These are phyloP conservation scores for Toxicodendron radicans DNA, from an alignment of 345 rosid genomes.

Conservation along the genomic window DNA sequence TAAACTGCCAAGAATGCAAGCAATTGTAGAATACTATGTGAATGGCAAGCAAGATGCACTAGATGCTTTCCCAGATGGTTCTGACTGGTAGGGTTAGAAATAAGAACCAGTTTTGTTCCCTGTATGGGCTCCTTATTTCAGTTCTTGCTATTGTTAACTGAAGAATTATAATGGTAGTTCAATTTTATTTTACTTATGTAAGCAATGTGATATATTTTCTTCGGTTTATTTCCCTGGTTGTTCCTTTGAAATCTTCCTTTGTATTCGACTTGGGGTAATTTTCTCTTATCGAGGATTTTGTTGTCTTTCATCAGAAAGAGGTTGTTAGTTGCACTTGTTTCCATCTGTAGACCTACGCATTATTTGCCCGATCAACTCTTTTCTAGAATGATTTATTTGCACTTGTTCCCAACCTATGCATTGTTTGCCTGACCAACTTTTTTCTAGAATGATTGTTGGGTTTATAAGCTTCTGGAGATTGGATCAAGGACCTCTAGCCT, in stretches of 20 bases:
- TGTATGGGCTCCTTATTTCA: constrained; percentile 15
- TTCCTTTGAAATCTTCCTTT: constrained; percentile 9
- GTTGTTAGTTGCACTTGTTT: background rate
- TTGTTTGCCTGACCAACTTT: background rate
- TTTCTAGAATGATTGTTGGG: background rate
- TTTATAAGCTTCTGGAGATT: background rate
- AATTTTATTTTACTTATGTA: constrained; percentile 10
- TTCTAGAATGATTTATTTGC: background rate
- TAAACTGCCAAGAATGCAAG: constrained; percentile 78
- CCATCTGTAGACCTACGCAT: background rate
- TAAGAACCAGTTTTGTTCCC: background rate
- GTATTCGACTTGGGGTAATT: constrained; percentile 5
- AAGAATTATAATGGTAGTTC: constrained; percentile 17
- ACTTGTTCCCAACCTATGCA: background rate
- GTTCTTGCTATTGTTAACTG: constrained; percentile 10
- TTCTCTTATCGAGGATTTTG: constrained; percentile 6
- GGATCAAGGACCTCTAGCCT: background rate
- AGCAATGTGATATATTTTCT: constrained; percentile 4
- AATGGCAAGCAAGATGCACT: constrained; percentile 75
- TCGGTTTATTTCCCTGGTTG: background rate
- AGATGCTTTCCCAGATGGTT: constrained; percentile 77
- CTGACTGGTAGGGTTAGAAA: constrained; percentile 40
- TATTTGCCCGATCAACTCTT: background rate
- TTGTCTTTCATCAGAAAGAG: background rate
- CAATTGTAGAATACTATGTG: constrained; percentile 65